These are phyloP conservation scores for Colletotrichum sp. DNA, from an alignment of 2,329 filamentous ascomycete species.

Conservation along the genomic window DNA sequence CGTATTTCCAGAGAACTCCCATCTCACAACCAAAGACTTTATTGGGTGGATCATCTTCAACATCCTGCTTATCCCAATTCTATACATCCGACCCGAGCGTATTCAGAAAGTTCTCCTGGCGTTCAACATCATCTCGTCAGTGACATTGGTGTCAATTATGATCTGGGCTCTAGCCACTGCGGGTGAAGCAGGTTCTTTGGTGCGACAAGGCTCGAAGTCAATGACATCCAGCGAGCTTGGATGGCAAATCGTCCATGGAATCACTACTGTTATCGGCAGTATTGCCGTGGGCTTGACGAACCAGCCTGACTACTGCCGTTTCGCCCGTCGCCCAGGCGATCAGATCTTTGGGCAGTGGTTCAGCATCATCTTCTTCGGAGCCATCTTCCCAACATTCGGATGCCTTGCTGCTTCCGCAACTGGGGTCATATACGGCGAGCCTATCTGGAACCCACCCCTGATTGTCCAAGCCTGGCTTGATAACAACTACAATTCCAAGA, in stretches of 20 bases:
- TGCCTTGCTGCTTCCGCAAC: constrained; percentile 35
- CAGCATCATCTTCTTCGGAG: constrained; percentile 40
- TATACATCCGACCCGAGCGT: constrained; percentile 47
- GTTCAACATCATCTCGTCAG: constrained; percentile 34
- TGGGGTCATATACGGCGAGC: constrained; percentile 34
- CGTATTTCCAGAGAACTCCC: constrained; percentile 25
- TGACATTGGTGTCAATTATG: constrained; percentile 34
- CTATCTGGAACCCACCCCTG: constrained; percentile 45
- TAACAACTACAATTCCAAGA: background rate
- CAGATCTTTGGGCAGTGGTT: constrained; percentile 46
- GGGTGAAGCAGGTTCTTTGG: constrained; percentile 32
- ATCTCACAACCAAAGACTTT: constrained; percentile 29
- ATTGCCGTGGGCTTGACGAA: constrained; percentile 51
- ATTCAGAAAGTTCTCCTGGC: constrained; percentile 34
- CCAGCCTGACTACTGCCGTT: constrained; percentile 49
- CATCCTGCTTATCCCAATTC: constrained; percentile 37
- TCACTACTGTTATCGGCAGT: constrained; percentile 46
- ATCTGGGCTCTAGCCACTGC: constrained; percentile 40
- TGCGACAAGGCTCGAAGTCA: constrained; percentile 18
- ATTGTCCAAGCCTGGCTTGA: constrained; percentile 18
- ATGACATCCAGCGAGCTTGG: constrained; percentile 29
- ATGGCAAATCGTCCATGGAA: constrained; percentile 41
- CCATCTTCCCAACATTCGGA: constrained; percentile 42
- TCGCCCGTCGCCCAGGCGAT: constrained; percentile 40
- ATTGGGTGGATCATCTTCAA: constrained; percentile 35